phyloP scores from a whole-genome alignment of 495 filamentous ascomycete genomes.

The Staphylotrichum longicolle region DNA sequence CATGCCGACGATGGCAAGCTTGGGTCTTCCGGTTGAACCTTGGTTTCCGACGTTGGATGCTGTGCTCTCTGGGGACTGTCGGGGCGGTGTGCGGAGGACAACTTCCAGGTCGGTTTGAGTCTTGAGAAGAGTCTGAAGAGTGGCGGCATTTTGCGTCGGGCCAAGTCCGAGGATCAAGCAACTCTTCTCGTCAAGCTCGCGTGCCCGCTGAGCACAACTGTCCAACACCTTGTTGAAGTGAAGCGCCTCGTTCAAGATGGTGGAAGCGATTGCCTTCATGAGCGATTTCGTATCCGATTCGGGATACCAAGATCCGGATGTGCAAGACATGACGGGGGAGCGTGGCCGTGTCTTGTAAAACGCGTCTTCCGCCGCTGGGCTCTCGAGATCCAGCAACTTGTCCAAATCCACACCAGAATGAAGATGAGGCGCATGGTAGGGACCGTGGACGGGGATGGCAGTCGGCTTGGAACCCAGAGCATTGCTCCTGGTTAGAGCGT shows the following conservation, averaged over 20 bases:
- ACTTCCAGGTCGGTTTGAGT: slow-evolving; percentile 43
- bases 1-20: slow-evolving; percentile 73
- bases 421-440: slow-evolving; percentile 77
- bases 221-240: slow-evolving; percentile 58
- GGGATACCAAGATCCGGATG: slow-evolving; percentile 48
- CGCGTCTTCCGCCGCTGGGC: slow-evolving; percentile 36
- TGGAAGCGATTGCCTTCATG: slow-evolving; percentile 52
- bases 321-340: slow-evolving; percentile 59
- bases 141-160: slow-evolving; percentile 49
- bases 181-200: slow-evolving; percentile 36
- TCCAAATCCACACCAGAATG: slow-evolving; percentile 60
- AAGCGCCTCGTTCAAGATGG: slow-evolving; percentile 59
- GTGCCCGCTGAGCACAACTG: slow-evolving; percentile 47
- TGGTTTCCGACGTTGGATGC: slow-evolving; percentile 43
- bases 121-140: slow-evolving; percentile 42
- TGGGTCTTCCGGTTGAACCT: slow-evolving; percentile 39
- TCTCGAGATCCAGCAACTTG: slow-evolving; percentile 52
- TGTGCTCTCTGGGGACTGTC: slow-evolving; percentile 35
- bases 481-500: slow-evolving; percentile 54
- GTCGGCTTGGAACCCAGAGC: slow-evolving; percentile 56
- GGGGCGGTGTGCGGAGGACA: slow-evolving; percentile 36
- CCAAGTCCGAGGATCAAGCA: slow-evolving; percentile 55
- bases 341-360: slow-evolving; percentile 49
- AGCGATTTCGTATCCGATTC: slow-evolving; percentile 50
- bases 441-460: slow-evolving; percentile 70